Conservation (phyloP, 495 filamentous ascomycete genomes). For the Trichoderma asperelloides region DNA sequence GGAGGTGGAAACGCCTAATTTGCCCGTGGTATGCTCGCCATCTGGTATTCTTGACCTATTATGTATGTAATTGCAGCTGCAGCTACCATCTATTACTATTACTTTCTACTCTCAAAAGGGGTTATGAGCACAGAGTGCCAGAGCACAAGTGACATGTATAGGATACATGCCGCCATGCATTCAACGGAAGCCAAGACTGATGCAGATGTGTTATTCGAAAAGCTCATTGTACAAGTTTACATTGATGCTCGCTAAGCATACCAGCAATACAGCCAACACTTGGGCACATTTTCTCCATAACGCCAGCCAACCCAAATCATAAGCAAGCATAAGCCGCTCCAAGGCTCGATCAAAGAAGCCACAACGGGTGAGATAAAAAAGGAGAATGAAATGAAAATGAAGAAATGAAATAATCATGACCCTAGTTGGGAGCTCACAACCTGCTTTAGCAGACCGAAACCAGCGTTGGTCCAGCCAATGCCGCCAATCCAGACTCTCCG, state of each 20-base stretch:
- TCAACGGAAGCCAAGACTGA: not conserved
- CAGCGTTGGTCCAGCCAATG: conserved; percentile 14
- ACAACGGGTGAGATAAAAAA: not conserved
- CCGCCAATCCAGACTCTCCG: conserved; percentile 21
- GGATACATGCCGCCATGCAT: not conserved
- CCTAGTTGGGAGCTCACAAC: not conserved
- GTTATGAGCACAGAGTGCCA: not conserved
- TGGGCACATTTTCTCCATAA: not conserved
- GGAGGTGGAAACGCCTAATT: not conserved
- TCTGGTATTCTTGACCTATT: not conserved
- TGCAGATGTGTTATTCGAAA: not conserved
- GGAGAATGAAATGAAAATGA: not conserved
- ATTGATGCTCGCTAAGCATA: not conserved
- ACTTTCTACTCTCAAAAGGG: not conserved
- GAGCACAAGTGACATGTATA: not conserved
- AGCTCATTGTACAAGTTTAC: not conserved
- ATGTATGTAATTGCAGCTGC: not conserved
- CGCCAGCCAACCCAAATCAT: not conserved
- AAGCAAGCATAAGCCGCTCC: not conserved
- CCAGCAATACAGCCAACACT: not conserved
- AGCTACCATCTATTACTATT: not conserved
- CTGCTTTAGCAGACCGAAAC: not conserved
- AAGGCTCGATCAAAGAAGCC: not conserved
- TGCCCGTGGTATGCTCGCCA: not conserved
- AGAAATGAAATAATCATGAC: not conserved